These are phyloP conservation scores for Chrysosporium keratinophilum DNA, from an alignment of 2,329 filamentous ascomycete species.

Conservation along the genomic window DNA sequence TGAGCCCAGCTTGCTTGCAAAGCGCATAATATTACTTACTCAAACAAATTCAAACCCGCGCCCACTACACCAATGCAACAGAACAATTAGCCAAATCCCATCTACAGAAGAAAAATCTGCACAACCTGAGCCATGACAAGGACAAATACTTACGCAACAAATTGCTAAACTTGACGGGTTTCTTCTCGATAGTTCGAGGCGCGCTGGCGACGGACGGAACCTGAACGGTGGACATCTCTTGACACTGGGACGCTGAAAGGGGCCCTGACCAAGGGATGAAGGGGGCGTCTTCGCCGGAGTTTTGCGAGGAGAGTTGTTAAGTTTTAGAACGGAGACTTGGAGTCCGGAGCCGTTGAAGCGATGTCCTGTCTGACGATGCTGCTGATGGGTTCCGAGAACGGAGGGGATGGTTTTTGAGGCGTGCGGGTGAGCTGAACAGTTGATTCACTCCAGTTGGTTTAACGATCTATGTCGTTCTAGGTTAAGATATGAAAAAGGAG, in stretches of 20 bases:
- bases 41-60: conserved; percentile 90
- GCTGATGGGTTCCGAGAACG: neutral
- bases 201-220: conserved; percentile 17
- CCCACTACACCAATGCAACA: conserved; percentile 48
- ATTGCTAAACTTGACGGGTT: conserved; percentile 99
- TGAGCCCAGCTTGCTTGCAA: neutral
- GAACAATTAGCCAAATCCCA: conserved; percentile 10
- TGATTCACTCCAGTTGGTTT: neutral
- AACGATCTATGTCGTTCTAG: neutral
- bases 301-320: conserved; percentile 2
- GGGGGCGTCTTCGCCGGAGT: conserved; percentile 12
- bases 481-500: neutral
- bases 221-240: conserved; percentile 27
- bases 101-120: neutral
- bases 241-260: conserved; percentile 55
- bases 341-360: conserved; percentile 7
- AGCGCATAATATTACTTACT: conserved; percentile 41
- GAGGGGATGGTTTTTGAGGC: neutral
- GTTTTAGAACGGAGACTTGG: neutral
- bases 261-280: conserved; percentile 95
- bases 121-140: neutral
- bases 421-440: neutral
- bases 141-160: conserved; percentile 54
- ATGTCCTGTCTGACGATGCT: neutral
- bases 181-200: conserved; percentile 73